Evolutionary conservation across 805 yeast species (phyloP).

Genomic region (Candida nonsorbophila): DNA sequence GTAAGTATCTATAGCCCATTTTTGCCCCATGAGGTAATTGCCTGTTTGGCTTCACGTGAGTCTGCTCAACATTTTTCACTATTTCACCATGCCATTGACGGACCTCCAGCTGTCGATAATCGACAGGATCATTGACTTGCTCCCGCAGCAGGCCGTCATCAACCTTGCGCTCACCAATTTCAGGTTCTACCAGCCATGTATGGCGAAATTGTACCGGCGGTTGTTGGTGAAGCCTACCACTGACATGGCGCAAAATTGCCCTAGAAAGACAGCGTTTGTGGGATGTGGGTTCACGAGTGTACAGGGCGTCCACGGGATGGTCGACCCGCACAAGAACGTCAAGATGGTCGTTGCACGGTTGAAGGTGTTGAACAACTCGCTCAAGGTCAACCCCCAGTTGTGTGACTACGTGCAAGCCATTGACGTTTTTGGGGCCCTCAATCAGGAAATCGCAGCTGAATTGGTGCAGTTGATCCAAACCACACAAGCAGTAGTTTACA

Average conservation of each 20-base stretch:
- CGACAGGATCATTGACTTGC: too few species aligned
- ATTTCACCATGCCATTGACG: too few species aligned
- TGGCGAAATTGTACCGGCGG: conserved; percentile 19
- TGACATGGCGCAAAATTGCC: neutral
- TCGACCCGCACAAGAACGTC: conserved; percentile 2
- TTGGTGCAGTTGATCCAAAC: conserved; percentile 4
- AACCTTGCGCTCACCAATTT: conserved; percentile 30
- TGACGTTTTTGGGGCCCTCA: conserved; percentile 10
- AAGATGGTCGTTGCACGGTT: conserved; percentile 9
- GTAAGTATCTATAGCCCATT: too few species aligned
- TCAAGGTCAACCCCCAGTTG: conserved; percentile 22
- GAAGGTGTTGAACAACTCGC: conserved; percentile 16
- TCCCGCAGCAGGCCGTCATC: conserved; percentile 20
- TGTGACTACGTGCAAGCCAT: conserved; percentile 13
- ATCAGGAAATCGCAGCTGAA: conserved; percentile 1
- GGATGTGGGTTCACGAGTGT: conserved; percentile 18
- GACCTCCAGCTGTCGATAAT: too few species aligned
- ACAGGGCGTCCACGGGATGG: conserved; percentile 15
- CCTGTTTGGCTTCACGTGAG: too few species aligned
- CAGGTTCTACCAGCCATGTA: conserved; percentile 28
- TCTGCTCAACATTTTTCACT: too few species aligned
- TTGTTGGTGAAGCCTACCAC: conserved; percentile 11
- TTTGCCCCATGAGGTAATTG: too few species aligned
- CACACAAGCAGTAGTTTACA: conserved; percentile 5
- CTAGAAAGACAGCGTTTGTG: conserved; percentile 14